Percentiles rank a stretch among this genome's conserved stretches.
These are phyloP conservation scores for Chlorella ohadii DNA, from an alignment of 139 green algal species.

Conservation along the genomic window DNA sequence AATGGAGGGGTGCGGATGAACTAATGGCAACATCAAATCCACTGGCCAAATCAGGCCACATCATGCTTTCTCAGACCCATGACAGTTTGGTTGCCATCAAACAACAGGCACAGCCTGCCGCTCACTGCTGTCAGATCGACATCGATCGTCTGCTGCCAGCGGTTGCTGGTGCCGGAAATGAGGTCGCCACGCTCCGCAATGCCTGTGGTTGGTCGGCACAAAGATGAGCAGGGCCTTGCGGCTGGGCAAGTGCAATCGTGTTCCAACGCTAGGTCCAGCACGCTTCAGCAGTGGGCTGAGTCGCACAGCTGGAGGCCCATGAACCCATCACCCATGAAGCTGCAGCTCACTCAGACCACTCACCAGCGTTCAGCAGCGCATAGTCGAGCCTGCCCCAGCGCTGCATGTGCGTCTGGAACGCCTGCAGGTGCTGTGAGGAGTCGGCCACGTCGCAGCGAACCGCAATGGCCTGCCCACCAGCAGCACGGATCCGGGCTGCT, in stretches of 20 bases:
- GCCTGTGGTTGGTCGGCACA: not conserved
- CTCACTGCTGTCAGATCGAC: slow-evolving; percentile 73
- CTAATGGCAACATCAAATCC: no score
- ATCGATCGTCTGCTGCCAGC: slow-evolving; percentile 71
- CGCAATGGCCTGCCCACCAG: not conserved
- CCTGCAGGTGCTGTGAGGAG: slow-evolving; percentile 40
- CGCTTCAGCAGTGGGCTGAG: no score
- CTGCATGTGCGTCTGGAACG: slow-evolving; percentile 57
- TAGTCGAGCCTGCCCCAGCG: slow-evolving; percentile 58
- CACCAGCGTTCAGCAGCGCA: slow-evolving; percentile 79
- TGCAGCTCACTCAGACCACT: no score
- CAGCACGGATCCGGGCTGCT: slow-evolving; percentile 4
- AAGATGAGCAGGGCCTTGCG: not conserved
- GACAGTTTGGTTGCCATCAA: no score
- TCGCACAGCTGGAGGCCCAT: no score
- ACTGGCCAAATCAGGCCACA: no score
- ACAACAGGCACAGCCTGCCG: no score
- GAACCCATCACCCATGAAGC: no score
- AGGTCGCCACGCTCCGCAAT: slow-evolving; percentile 33
- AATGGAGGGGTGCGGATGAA: no score
- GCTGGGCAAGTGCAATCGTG: no score
- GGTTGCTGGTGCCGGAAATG: slow-evolving; percentile 42
- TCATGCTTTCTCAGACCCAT: no score
- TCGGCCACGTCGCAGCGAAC: slow-evolving; percentile 54
- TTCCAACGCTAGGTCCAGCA: no score